phyloP scores from a whole-genome alignment of 73 alveolate species.

The Diophrys appendiculata region DNA sequence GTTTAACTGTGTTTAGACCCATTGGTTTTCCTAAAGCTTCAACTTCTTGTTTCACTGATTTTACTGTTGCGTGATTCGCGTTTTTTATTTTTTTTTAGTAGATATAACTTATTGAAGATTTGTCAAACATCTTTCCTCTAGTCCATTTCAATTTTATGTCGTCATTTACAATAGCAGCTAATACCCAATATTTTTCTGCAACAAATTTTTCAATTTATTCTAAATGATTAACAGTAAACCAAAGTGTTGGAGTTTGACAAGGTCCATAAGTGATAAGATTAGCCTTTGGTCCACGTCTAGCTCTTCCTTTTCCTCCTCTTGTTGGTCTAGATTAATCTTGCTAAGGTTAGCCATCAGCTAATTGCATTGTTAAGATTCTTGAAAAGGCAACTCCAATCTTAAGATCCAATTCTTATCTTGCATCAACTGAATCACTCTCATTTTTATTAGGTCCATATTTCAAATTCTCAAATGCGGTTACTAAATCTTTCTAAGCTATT shows the following conservation, averaged over 20 bases:
- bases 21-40: slow-evolving; percentile 84
- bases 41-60: slow-evolving; percentile 51
- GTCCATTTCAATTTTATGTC: slow-evolving; percentile 60
- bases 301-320: slow-evolving; percentile 77
- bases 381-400: slow-evolving; percentile 98
- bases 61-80: slow-evolving; percentile 58
- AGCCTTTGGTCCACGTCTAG: slow-evolving; percentile 66
- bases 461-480: slow-evolving; percentile 26
- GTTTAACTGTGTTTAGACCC: slow-evolving; percentile 95
- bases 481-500: slow-evolving; percentile 58
- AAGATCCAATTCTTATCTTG: slow-evolving; percentile 96
- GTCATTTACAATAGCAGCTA: slow-evolving; percentile 27
- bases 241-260: slow-evolving; percentile 99
- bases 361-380: slow-evolving; percentile 88
- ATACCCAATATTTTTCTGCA: slow-evolving; percentile 91
- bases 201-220: slow-evolving; percentile 95
- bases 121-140: slow-evolving; percentile 65
- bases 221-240: slow-evolving; percentile 98
- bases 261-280: slow-evolving; percentile 97
- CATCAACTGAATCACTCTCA: slow-evolving; percentile 49
- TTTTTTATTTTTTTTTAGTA: slow-evolving; percentile 59
- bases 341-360: slow-evolving; percentile 50
- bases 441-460: slow-evolving; percentile 29
- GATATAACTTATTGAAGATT: slow-evolving; percentile 6
- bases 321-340: slow-evolving; percentile 29